phyloP scores from a whole-genome alignment of 1,139 yeast genomes.

The Lodderomyces pseudojiufengensis region DNA sequence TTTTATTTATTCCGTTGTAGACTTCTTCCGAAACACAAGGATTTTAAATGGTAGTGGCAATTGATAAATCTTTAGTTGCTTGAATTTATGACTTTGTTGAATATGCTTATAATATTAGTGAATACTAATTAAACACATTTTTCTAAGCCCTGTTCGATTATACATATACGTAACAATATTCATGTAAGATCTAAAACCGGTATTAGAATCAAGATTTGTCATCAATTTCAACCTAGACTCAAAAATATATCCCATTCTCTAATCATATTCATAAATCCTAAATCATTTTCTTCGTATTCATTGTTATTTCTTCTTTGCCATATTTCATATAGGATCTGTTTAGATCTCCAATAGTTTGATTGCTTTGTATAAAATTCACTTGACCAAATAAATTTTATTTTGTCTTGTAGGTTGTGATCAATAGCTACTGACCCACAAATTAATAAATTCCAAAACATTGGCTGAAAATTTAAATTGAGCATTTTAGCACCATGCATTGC shows the following conservation, averaged over 20 bases:
- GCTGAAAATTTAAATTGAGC: conserved; percentile 14
- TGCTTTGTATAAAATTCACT: conserved; percentile 18
- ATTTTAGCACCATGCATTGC: conserved; percentile 14
- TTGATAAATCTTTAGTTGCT: too few species aligned
- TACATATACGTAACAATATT: too few species aligned
- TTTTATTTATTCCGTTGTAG: too few species aligned
- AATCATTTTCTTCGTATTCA: conserved; percentile 23
- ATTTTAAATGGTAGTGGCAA: too few species aligned
- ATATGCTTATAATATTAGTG: too few species aligned
- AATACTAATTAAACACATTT: too few species aligned
- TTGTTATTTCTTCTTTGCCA: conserved; percentile 43
- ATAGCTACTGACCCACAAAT: conserved; percentile 43
- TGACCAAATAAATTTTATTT: conserved; percentile 31
- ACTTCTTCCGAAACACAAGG: too few species aligned
- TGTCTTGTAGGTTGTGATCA: conserved; percentile 12
- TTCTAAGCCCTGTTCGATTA: too few species aligned
- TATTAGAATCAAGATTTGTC: too few species aligned
- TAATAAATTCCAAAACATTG: conserved; percentile 49
- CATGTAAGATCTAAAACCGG: too few species aligned
- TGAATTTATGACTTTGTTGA: too few species aligned
- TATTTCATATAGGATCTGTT: conserved; percentile 51
- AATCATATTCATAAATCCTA: conserved; percentile 51
- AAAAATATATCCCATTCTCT: conserved; percentile 51
- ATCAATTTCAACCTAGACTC: conserved; percentile 31
- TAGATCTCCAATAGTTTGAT: conserved; percentile 50